These are phyloP conservation scores for Saccharum officinarum DNA, from an alignment of 176 grass and related monocot species.

Conservation along the genomic window DNA sequence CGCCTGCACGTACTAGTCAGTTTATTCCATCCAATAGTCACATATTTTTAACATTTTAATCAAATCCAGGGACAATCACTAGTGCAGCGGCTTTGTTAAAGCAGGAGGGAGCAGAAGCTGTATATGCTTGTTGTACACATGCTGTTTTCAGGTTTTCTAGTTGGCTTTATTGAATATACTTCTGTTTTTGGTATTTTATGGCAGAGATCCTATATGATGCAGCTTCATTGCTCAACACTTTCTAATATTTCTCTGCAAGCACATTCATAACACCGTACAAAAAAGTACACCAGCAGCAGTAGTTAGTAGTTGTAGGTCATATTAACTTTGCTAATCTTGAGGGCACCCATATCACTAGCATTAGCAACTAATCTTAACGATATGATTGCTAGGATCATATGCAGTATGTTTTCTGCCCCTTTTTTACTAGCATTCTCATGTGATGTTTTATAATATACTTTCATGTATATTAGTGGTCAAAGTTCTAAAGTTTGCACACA, in stretches of 20 bases:
- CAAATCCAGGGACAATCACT: constrained; percentile 71
- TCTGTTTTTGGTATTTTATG: not conserved
- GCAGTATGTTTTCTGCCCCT: not conserved
- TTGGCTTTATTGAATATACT: not conserved
- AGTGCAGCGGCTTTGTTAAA: constrained; percentile 85
- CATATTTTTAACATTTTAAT: constrained; percentile 1
- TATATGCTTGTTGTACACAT: constrained; percentile 97
- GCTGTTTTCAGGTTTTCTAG: constrained; percentile 90
- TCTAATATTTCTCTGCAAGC: not conserved
- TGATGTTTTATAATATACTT: not conserved
- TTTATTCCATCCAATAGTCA: not conserved
- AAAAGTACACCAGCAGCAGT: not conserved
- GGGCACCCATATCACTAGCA: not conserved
- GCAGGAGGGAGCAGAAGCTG: constrained; percentile 88
- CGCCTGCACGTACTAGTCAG: not conserved
- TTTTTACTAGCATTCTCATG: not conserved
- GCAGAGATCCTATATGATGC: not conserved
- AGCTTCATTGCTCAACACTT: not conserved
- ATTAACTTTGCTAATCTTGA: not conserved
- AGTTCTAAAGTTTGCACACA: not conserved
- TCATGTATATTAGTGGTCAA: not conserved
- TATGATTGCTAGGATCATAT: not conserved
- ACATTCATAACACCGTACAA: not conserved
- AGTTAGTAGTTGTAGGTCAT: not conserved
- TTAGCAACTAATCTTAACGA: not conserved